Base-by-base conservation (phyloP, 176 grass and related monocot species). In the Bonia amplexicaulis region DNA sequence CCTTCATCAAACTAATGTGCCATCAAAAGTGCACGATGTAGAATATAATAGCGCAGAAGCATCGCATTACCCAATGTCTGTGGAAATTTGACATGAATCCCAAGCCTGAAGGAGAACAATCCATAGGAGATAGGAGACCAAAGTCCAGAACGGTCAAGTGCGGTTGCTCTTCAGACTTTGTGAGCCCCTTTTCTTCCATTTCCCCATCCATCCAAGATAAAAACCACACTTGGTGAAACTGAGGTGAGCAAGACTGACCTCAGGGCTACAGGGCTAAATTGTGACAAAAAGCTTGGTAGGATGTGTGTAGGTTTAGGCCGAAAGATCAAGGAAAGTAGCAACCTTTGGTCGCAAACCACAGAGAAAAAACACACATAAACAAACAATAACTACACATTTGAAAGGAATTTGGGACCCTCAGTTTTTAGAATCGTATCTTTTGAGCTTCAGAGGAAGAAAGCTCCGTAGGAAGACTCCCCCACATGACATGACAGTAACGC, bases 11-110 rank as follows among this genome's bases (percentile, higher is more conserved):
- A 44, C 66, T 20, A 23, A 2, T 5, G 22, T 10, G 59, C 52
- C 7, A 65, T 22, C 44, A 23, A 40, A 53, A 62, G 11, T 7
- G 40, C 66, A 29, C 1, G 51, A 6, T 5, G 78, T 52, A 73
- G 25, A 73, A 17, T 46, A 6, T 63, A 5, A 42, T 6, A 23
- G 39, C 23, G 12, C n/a, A 45, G 16, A 7, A 51, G 48, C 13
- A 60, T 62, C 31, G 25, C 40, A 39, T 48, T 25, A 37, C 4
- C 17, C 26, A 13, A 9, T 59, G 26, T 74, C 6, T 17, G 29
- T 51, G 69, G 81, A 83, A 73, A 74, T 37, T 42, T 27, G 17
- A 55, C 46, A n/a, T 55, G 47, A 26, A 69, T 81, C 31, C n/a
- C 29, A 74, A 23, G 29, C 12, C 5, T 74, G 69, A 35, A 39